Conservation (phyloP, 805 yeast genomes). For the Wickerhamomyces canadensis region DNA sequence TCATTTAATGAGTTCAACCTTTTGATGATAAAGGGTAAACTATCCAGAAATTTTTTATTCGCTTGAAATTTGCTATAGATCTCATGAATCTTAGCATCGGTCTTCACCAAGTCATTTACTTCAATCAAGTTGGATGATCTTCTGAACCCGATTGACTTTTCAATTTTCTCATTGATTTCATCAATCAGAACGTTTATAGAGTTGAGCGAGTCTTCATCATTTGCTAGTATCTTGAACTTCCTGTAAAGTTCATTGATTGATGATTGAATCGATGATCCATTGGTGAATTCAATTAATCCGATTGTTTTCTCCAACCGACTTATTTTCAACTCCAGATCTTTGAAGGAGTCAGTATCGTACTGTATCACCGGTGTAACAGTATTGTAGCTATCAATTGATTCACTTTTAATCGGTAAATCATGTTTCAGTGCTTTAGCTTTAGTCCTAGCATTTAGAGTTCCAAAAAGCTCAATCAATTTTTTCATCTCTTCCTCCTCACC, state of each 20-base stretch:
- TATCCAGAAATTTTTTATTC: slow-evolving; percentile 14
- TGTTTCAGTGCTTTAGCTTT: slow-evolving; percentile 7
- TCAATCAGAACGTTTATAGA: slow-evolving; percentile 19
- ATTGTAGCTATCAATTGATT: not conserved
- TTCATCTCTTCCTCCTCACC: slow-evolving; percentile 20
- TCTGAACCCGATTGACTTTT: slow-evolving; percentile 21
- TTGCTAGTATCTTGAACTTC: slow-evolving; percentile 23
- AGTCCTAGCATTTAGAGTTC: slow-evolving; percentile 11
- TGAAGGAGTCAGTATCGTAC: not conserved
- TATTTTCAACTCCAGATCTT: slow-evolving; percentile 12
- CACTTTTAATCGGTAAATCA: not conserved
- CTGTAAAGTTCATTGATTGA: slow-evolving; percentile 26
- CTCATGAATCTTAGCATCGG: slow-evolving; percentile 22
- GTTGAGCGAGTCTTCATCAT: slow-evolving; percentile 19
- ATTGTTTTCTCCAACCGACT: slow-evolving; percentile 13
- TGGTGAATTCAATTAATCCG: slow-evolving; percentile 11
- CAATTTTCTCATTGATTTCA: slow-evolving; percentile 23
- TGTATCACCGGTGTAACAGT: not conserved
- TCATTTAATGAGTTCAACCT: slow-evolving; percentile 23
- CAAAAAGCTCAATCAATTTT: slow-evolving; percentile 5
- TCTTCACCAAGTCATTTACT: slow-evolving; percentile 13
- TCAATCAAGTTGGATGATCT: slow-evolving; percentile 17
- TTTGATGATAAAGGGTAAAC: slow-evolving; percentile 23
- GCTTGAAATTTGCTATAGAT: slow-evolving; percentile 17
- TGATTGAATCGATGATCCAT: slow-evolving; percentile 18